A percentile compares a stretch with the other conserved stretches of the same genome.
Evolutionary conservation across 202 grass and related monocot genomes (phyloP).

Genomic region (Zizania palustris): DNA sequence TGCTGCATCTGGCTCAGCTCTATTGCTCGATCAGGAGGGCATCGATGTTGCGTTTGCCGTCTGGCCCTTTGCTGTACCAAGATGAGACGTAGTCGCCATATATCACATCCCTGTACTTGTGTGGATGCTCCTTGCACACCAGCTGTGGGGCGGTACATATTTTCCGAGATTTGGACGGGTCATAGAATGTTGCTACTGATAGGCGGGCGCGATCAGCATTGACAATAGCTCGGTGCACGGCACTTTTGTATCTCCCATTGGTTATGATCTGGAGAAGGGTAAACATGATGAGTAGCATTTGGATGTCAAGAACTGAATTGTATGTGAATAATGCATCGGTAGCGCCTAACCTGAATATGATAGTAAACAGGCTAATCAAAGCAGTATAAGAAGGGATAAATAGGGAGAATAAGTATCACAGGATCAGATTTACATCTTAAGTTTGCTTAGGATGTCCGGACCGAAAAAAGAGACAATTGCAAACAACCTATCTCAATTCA

Average conservation of each 20-base stretch:
- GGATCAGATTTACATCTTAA: background rate
- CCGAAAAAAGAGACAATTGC: background rate
- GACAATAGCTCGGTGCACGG: slow-evolving; percentile 77
- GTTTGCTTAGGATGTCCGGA: background rate
- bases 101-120: slow-evolving; percentile 68
- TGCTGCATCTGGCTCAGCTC: background rate
- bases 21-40: slow-evolving; percentile 63
- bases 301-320: background rate
- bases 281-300: slow-evolving; percentile 13
- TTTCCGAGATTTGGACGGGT: slow-evolving; percentile 72
- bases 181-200: slow-evolving; percentile 88
- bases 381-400: background rate
- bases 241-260: slow-evolving; percentile 82
- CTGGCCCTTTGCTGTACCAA: slow-evolving; percentile 90
- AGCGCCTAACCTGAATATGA: background rate
- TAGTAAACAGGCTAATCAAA: background rate
- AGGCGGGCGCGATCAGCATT: slow-evolving; percentile 64
- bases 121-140: slow-evolving; percentile 50
- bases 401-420: slow-evolving; percentile 9
- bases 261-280: slow-evolving; percentile 69
- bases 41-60: slow-evolving; percentile 90
- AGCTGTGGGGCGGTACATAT: slow-evolving; percentile 69
- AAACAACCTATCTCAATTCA: background rate
- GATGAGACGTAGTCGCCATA: slow-evolving; percentile 92
- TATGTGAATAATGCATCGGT: background rate